Conservation (phyloP, 257 asterid genomes). For the Penstemon eatonii region DNA sequence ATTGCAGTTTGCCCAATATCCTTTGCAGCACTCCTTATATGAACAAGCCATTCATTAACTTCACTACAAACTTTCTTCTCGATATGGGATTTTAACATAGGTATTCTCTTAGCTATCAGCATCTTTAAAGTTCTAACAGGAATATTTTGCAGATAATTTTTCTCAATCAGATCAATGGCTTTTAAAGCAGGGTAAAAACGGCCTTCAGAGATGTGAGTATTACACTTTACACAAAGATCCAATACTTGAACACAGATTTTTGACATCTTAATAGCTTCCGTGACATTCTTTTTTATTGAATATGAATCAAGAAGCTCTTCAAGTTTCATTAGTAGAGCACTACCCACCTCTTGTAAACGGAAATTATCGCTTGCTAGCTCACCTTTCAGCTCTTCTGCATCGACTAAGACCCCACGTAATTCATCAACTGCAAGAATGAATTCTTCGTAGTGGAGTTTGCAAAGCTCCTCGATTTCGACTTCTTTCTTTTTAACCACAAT, state of each 20-base stretch:
- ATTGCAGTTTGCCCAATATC: constrained; percentile 88
- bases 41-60: constrained; percentile 91
- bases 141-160: constrained; percentile 57
- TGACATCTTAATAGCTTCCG: constrained; percentile 84
- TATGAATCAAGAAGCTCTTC: constrained; percentile 88
- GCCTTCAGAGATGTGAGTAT: constrained; percentile 68
- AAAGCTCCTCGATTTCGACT: constrained; percentile 89
- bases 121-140: constrained; percentile 62
- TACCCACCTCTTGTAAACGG: constrained; percentile 79
- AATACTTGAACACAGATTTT: constrained; percentile 66
- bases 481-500: constrained; percentile 74
- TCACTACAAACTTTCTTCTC: constrained; percentile 76
- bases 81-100: constrained; percentile 65
- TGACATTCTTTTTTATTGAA: constrained; percentile 70
- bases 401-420: constrained; percentile 90
- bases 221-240: constrained; percentile 84
- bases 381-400: constrained; percentile 86
- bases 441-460: constrained; percentile 93
- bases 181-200: constrained; percentile 87
- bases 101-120: constrained; percentile 65
- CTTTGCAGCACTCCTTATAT: constrained; percentile 76
- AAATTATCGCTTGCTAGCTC: constrained; percentile 83
- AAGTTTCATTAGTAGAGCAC: constrained; percentile 65
- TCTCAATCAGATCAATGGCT: constrained; percentile 83
- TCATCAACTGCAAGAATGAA: constrained; percentile 90